Base-by-base conservation (phyloP, 1,139 yeast species). In the Lodderomyces oxycetoniae region DNA sequence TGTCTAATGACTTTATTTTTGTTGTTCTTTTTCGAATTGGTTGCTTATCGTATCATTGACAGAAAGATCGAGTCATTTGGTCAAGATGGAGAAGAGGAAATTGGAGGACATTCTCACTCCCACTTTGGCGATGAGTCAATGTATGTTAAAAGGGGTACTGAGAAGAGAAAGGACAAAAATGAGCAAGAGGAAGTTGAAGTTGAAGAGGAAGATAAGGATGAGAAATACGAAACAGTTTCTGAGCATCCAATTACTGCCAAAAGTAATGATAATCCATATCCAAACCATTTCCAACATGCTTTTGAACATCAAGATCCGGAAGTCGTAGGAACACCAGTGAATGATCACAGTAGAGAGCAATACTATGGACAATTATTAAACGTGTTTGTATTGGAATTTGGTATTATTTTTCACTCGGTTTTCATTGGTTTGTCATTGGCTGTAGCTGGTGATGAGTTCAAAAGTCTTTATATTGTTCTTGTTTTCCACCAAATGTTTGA, bases 401-500 rank as follows among this genome's bases (percentile, higher is more conserved):
- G 94, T 47, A 73, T 85, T 30, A 60, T 85, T 27, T 83, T 85
- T 71, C 95, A 85, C 59, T 83, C 94, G 3, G 79, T 84, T 2
- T 79, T 85, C 53, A 73, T 84, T 33, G 95, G 95, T 26, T 63
- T 85, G 32, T 70, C 89, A 0, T 63, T 85, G 38, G 87, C 91
- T 3, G 78, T 78, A 14, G 71, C 86, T 10, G 79, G 84, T 21
- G 74, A 69, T 12, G 95, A 86, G 54, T 87, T 86, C 55, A 72
- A 66, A 34, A 74, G 88, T 2, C 65, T 88, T 33, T 88, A 84
- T 58, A 72, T 82, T 47, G 96, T 87, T 12, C 59, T 88, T 36
- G 79, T 84, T 3, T 88, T 88, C 74, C 96, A 88, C 61, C 96
- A 88, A 61, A 72, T 83, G 63, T 88, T 88, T 56, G 96, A 88